A percentile compares a stretch with the other conserved stretches of the same genome.
Conservation (phyloP, 805 yeast genomes). For the Jamesozyma gamospora region DNA sequence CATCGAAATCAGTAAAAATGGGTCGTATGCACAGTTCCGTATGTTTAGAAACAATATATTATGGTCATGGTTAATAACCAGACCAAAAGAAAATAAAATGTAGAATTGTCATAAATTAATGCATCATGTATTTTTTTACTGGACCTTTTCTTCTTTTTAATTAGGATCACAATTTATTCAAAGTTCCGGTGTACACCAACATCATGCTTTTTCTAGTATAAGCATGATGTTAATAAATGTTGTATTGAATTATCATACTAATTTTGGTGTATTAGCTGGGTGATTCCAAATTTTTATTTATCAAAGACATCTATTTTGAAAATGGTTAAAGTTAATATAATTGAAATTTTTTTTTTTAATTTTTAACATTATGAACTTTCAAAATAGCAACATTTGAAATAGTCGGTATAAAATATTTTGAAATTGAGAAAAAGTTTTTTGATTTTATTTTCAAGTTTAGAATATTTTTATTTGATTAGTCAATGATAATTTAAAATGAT, state of each 20-base stretch:
- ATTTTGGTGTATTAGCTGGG: conserved; percentile 28
- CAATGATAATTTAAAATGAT: no score
- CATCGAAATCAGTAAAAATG: conserved; percentile 59
- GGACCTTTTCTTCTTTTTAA: conserved; percentile 3
- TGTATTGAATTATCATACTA: background rate
- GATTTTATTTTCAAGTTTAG: background rate
- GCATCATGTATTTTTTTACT: background rate
- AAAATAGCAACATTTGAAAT: no score
- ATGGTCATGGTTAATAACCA: no score
- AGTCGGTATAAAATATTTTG: background rate
- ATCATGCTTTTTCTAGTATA: background rate
- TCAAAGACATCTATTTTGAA: background rate
- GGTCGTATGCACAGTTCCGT: conserved; percentile 99
- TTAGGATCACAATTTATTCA: conserved; percentile 9
- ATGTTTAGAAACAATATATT: conserved; percentile 36
- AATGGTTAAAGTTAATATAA: no score
- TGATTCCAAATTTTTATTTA: conserved; percentile 23
- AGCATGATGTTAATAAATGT: conserved; percentile 4
- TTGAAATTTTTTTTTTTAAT: no score
- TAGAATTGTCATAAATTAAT: conserved; percentile 1
- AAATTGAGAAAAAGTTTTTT: background rate
- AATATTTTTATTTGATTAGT: no score
- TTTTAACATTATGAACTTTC: no score
- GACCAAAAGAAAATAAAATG: background rate
- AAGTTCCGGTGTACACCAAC: conserved; percentile 23